phyloP scores from a whole-genome alignment of 306 rosid genomes.

The Leucaena leucocephala region DNA sequence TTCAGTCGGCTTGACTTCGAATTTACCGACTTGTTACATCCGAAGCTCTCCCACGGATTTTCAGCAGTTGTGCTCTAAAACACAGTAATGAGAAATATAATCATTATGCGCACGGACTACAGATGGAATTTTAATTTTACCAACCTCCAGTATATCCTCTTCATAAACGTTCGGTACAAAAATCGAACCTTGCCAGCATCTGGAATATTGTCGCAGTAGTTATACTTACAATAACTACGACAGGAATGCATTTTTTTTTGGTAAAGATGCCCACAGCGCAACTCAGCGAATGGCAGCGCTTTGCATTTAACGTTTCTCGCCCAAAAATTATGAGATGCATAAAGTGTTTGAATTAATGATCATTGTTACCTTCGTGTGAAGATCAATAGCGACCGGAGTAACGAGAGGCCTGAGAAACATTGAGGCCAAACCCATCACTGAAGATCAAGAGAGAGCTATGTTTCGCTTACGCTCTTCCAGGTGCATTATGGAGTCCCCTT shows the following conservation, averaged over 20 bases:
- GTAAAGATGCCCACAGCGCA: not conserved
- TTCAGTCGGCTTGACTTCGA: conserved; percentile 41
- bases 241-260: not conserved
- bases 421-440: conserved; percentile 47
- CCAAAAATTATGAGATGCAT: not conserved
- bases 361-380: conserved; percentile 41
- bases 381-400: conserved; percentile 33
- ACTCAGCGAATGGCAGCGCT: not conserved
- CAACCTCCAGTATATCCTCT: conserved; percentile 5
- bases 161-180: not conserved
- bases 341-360: not conserved
- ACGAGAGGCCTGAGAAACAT: conserved; percentile 35
- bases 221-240: not conserved
- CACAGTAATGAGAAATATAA: conserved; percentile 35
- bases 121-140: conserved; percentile 14
- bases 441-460: conserved; percentile 29
- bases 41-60: conserved; percentile 44
- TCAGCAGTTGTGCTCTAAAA: conserved; percentile 48
- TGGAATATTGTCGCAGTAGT: not conserved
- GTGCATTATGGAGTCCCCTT: not conserved
- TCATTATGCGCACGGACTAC: not conserved
- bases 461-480: not conserved
- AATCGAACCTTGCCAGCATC: conserved; percentile 23
- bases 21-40: conserved; percentile 36
- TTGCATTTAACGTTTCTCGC: conserved; percentile 3